phyloP scores from a whole-genome alignment of 2,329 filamentous ascomycete genomes.

The Cyclaneusma minus region DNA sequence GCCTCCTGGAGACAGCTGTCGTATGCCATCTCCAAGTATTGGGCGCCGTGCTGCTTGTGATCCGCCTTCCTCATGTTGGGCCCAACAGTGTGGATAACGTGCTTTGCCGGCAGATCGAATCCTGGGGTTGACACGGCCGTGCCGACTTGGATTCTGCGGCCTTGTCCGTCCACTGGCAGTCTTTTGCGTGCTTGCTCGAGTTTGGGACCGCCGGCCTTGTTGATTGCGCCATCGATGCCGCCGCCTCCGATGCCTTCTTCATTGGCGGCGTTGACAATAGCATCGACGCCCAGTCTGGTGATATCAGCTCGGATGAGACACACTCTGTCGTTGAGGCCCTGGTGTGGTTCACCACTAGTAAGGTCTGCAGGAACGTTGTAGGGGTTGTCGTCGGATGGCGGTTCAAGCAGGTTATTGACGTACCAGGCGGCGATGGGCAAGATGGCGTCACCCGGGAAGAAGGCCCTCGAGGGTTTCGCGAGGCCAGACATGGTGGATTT shows the following conservation, averaged over 20 bases:
- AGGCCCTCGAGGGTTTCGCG: too few relatives aligned
- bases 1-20: constrained; percentile 56
- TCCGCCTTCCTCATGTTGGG: constrained; percentile 48
- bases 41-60: constrained; percentile 24
- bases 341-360: constrained; percentile 29
- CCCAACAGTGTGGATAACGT: constrained; percentile 83
- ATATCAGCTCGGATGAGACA: constrained; percentile 64
- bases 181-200: too few relatives aligned
- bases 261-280: constrained; percentile 92
- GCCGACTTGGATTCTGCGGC: constrained; percentile 51
- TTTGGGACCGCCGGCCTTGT: constrained; percentile 57
- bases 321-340: constrained; percentile 52
- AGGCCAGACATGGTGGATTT: too few relatives aligned
- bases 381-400: too few relatives aligned
- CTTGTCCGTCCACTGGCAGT: not conserved
- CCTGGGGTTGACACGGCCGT: constrained; percentile 69
- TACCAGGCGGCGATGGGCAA: too few relatives aligned
- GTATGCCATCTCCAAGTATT: constrained; percentile 50
- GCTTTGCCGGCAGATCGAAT: constrained; percentile 58
- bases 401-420: too few relatives aligned
- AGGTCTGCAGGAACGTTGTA: too few relatives aligned
- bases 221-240: constrained; percentile 84
- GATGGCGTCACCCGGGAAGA: too few relatives aligned
- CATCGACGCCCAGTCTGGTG: constrained; percentile 60
- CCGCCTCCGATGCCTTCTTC: constrained; percentile 63